Base-by-base conservation (phyloP, 768 basidiomycete genomes). In the Gymnopilus junonius region DNA sequence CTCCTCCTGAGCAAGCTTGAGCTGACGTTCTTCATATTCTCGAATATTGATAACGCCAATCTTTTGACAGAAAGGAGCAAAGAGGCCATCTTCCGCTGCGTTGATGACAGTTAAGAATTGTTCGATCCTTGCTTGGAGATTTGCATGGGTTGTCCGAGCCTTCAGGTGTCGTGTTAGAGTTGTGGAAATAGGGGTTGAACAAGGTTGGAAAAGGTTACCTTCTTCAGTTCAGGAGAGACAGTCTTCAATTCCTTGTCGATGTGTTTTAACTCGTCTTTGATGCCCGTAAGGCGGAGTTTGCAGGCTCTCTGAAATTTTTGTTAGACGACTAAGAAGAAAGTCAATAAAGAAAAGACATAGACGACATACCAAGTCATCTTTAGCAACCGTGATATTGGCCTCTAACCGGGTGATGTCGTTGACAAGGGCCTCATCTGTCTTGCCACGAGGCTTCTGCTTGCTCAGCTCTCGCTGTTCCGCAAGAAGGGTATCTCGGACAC, bases 11-110 rank as follows among this genome's bases (percentile, higher is more conserved):
- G 93, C 94, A 23, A 93, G 85, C 74, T 90, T 92, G 31, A 98
- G 80, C 70, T 97, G 94, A 21, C 91, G 87, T 71, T 94, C 92
- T 75, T 99, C 97, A 72, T 96, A 99, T 68, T 96, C 94, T 27
- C 96, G 87, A 65, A 99, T 94, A 75, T 89, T 89, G 15, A 77
- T 73, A 7, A 97, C 90, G 10, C 87, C 84, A 66, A 98, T 95
- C 67, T 87, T 84, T 37, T 76, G 73, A 72, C 96, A 98, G 78
- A 99, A 98, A 3, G 77, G 74, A 1, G 75, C 79, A 71, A 96
- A 99, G 12, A 96, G 77, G 2, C 79, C 79, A 70, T 94, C 93
- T 71, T 98, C 97, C 0, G 92, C 94, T 7, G 78, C 80, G 66
- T 95, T 83, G 69, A 98, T 82, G 4, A 82, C 81, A 3, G 77